These are phyloP conservation scores for Venturia carpophila DNA, from an alignment of 2,329 filamentous ascomycete species.

Conservation along the genomic window DNA sequence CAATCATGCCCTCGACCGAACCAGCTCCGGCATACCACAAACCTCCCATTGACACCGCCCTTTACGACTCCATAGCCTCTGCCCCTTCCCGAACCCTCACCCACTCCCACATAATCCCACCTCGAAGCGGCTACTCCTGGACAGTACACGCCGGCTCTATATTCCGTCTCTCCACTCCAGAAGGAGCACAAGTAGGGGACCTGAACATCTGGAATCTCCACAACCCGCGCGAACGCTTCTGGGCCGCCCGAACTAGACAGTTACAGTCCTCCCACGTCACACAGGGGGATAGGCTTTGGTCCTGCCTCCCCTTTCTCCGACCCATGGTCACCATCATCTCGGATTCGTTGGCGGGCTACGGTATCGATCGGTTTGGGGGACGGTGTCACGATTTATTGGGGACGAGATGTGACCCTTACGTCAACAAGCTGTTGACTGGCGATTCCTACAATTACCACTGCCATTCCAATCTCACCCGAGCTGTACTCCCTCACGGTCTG, in stretches of 20 bases:
- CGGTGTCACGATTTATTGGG: constrained; percentile 71
- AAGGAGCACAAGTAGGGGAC: constrained; percentile 75
- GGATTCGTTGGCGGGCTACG: constrained; percentile 53
- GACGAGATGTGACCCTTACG: constrained; percentile 76
- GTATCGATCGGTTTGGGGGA: constrained; percentile 35
- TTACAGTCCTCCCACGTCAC: constrained; percentile 69
- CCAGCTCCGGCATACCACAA: constrained; percentile 15
- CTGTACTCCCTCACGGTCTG: constrained; percentile 60
- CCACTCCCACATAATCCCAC: constrained; percentile 56
- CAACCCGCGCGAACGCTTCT: constrained; percentile 74
- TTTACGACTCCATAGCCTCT: constrained; percentile 16
- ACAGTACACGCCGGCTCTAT: constrained; percentile 59
- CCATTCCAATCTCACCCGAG: constrained; percentile 71
- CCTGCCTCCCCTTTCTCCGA: constrained; percentile 65
- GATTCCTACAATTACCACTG: constrained; percentile 73
- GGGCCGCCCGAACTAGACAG: constrained; percentile 71
- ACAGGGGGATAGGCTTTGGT: constrained; percentile 69
- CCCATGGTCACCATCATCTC: constrained; percentile 60
- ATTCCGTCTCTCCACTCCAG: constrained; percentile 64
- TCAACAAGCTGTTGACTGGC: constrained; percentile 57
- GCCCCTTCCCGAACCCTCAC: constrained; percentile 24
- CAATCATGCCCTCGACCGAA: not conserved
- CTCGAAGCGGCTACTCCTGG: constrained; percentile 68
- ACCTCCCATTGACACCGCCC: constrained; percentile 15
- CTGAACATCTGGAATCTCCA: constrained; percentile 72